Evolutionary conservation across 805 yeast genomes (phyloP).

Genomic region (Kodamaea jinghongensis): DNA sequence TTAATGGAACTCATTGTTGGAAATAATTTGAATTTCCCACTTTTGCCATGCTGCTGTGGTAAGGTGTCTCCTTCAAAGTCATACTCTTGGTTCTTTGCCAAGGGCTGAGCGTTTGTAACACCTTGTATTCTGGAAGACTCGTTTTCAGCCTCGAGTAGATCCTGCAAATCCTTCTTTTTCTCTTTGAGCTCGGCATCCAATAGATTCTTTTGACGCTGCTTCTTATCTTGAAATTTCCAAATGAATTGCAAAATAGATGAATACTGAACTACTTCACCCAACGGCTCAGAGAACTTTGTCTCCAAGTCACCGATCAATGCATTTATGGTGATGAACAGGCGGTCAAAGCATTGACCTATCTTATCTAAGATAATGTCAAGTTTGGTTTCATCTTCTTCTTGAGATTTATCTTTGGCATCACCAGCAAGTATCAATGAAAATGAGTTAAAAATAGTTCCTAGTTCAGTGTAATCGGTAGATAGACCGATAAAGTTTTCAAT

Average conservation of each 20-base stretch:
- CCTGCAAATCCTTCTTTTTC: conserved; percentile 30
- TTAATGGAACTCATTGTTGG: conserved; percentile 50
- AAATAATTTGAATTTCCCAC: conserved; percentile 43
- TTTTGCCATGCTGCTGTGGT: conserved; percentile 16
- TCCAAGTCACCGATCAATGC: conserved; percentile 51
- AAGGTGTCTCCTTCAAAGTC: conserved; percentile 14
- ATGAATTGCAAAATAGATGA: conserved; percentile 57
- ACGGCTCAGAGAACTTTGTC: conserved; percentile 62
- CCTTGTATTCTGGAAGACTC: conserved; percentile 28
- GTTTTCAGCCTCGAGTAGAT: conserved; percentile 27
- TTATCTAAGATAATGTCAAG: conserved; percentile 54
- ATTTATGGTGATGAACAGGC: conserved; percentile 52
- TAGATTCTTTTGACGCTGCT: conserved; percentile 30
- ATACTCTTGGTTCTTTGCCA: conserved; percentile 21
- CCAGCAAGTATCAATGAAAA: conserved; percentile 50
- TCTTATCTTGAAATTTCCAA: conserved; percentile 51
- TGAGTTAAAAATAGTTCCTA: conserved; percentile 60
- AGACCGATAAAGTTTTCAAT: conserved; percentile 55
- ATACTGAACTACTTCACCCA: conserved; percentile 69
- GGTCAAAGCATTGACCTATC: conserved; percentile 84
- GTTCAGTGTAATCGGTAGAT: conserved; percentile 64
- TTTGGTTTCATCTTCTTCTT: conserved; percentile 23
- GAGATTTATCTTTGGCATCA: conserved; percentile 17
- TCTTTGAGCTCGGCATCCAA: conserved; percentile 33
- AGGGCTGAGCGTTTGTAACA: conserved; percentile 19